A percentile compares a stretch with the other conserved stretches of the same genome.
These are phyloP conservation scores for Cyclotella atomus DNA, from an alignment of 108 stramenopile species.

Conservation along the genomic window DNA sequence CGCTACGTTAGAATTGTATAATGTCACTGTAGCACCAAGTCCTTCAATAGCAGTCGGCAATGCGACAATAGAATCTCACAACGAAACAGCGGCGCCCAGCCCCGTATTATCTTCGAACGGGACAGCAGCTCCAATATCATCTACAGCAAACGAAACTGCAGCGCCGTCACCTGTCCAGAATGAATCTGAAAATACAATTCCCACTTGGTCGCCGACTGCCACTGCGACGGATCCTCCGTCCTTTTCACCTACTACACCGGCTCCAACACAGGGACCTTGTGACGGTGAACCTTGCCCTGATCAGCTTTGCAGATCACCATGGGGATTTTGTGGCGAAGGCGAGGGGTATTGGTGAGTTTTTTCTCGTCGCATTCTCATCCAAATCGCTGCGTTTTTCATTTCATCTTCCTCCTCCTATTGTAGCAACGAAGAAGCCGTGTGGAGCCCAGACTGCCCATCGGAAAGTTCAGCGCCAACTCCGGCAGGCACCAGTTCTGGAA, in stretches of 20 bases:
- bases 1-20: too few relatives aligned
- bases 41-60: not conserved
- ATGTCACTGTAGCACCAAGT: too few relatives aligned
- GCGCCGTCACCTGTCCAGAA: not conserved
- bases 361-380: too few relatives aligned
- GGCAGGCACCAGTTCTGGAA: too few relatives aligned
- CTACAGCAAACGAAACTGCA: not conserved
- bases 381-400: too few relatives aligned
- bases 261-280: constrained; percentile 43
- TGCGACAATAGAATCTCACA: too few relatives aligned
- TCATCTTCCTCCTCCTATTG: not conserved
- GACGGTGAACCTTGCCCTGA: constrained; percentile 42
- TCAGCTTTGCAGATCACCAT: constrained; percentile 29
- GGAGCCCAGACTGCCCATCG: constrained; percentile 30
- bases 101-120: too few relatives aligned
- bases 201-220: constrained; percentile 11
- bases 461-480: constrained; percentile 22
- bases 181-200: not conserved
- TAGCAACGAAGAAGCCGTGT: constrained; percentile 27
- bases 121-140: too few relatives aligned
- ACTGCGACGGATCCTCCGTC: constrained; percentile 12
- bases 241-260: constrained; percentile 29
- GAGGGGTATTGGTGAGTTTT: constrained; percentile 25
- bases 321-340: constrained; percentile 47
- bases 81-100: too few relatives aligned